Percentiles rank a stretch among this genome's conserved stretches.
phyloP scores from a whole-genome alignment of 2,329 filamentous ascomycete species.

The Bipolaris zeicola region DNA sequence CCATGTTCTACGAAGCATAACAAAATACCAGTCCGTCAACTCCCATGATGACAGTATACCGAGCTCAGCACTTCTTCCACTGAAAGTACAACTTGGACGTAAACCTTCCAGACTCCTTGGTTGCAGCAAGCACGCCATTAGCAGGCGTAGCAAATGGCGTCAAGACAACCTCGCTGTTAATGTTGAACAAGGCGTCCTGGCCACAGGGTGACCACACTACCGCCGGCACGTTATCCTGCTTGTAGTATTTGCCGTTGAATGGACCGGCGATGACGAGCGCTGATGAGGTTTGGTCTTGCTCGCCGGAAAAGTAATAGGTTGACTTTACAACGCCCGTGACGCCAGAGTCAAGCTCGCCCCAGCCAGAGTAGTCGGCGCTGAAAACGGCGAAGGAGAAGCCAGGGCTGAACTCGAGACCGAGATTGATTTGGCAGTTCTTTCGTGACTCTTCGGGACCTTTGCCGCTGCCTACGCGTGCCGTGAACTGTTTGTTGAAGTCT shows the following conservation, averaged over 20 bases:
- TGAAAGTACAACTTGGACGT: constrained; percentile 36
- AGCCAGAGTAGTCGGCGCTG: constrained; percentile 45
- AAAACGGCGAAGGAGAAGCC: constrained; percentile 48
- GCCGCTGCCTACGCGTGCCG: constrained; percentile 35
- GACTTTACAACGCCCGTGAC: constrained; percentile 44
- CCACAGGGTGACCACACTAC: constrained; percentile 42
- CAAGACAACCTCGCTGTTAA: constrained; percentile 39
- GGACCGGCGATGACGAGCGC: constrained; percentile 48
- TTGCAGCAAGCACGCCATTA: constrained; percentile 34
- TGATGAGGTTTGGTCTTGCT: constrained; percentile 32
- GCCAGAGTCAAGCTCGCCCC: constrained; percentile 42
- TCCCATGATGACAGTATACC: not conserved
- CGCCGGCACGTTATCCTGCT: constrained; percentile 48
- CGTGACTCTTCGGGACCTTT: constrained; percentile 35
- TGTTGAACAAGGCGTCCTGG: constrained; percentile 35
- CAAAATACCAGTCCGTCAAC: not conserved
- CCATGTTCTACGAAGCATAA: not conserved
- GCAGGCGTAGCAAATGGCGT: constrained; percentile 28
- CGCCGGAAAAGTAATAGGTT: constrained; percentile 47
- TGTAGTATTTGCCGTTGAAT: constrained; percentile 51
- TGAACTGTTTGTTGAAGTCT: constrained; percentile 43
- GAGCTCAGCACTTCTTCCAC: constrained; percentile 42
- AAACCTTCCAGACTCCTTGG: constrained; percentile 35
- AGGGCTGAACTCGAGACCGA: constrained; percentile 40
- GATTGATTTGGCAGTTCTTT: constrained; percentile 49